phyloP scores from a whole-genome alignment of 495 filamentous ascomycete genomes.

The Hypoxylon intermedium region DNA sequence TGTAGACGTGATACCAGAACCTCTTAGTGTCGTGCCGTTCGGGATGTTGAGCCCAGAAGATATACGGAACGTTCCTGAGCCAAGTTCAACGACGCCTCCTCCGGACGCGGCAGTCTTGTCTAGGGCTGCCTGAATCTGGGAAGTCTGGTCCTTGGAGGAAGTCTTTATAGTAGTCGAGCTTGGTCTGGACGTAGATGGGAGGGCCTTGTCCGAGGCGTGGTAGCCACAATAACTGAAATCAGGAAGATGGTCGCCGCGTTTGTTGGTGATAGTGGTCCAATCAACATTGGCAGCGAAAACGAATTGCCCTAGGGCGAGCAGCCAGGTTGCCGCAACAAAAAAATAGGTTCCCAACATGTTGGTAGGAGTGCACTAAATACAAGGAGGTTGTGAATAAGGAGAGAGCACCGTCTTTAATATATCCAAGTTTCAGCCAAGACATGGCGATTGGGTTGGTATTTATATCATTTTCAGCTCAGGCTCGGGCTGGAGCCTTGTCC shows the following conservation, averaged over 20 bases:
- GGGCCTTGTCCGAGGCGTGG: constrained; percentile 3
- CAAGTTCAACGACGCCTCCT: constrained; percentile 25
- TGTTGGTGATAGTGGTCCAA: constrained; percentile 12
- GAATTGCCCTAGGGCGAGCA: constrained; percentile 4
- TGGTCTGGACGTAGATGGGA: constrained; percentile 9
- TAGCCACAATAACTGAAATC: constrained; percentile 22
- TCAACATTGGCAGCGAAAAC: constrained; percentile 4
- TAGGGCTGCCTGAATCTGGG: constrained; percentile 23
- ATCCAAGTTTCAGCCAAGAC: no score
- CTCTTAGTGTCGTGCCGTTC: constrained; percentile 16
- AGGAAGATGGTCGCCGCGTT: constrained; percentile 14
- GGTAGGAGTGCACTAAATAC: neutral
- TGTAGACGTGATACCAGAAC: constrained; percentile 12
- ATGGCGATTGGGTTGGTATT: no score
- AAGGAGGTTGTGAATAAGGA: no score
- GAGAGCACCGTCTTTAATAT: no score
- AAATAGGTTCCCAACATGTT: neutral
- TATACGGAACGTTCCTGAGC: constrained; percentile 14
- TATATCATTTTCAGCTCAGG: no score
- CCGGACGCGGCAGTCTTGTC: constrained; percentile 14
- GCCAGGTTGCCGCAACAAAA: constrained; percentile 3
- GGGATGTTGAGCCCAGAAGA: constrained; percentile 17
- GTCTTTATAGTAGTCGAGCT: constrained; percentile 1
- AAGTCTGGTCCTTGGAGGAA: constrained; percentile 22
- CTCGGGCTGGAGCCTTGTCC: no score